Evolutionary conservation across 192 early-diverging fungal genomes (phyloP), one percentile per base, ranked within the genome.

Genomic region (Rhizoclosmatium globosum): DNA sequence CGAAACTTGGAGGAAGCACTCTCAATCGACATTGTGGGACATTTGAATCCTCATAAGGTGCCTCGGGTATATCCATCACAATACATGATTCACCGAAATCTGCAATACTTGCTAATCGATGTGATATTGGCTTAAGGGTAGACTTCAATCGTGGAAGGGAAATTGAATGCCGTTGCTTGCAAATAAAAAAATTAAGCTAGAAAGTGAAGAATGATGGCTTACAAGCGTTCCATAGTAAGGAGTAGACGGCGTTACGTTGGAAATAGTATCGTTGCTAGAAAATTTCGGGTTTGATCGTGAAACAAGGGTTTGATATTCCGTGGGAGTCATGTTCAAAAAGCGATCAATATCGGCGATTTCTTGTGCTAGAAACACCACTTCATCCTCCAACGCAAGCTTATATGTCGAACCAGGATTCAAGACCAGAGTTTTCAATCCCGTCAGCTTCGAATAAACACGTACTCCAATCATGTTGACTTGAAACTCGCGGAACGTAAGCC

Each of bases 361-460:
- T 70, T 90, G 87, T 0, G 89, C 87, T 46, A 92, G 85, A 47
- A 85, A 89, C 2, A 92, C 77, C 23, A 86, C 81, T 9, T 89
- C 81, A 64, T 93, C 92, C 46, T 62, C 47, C 1, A 66, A 42
- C 13, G 71, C 79, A 2, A 93, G 69, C 17, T 68, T 56, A 74
- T 91, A 91, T 2, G 83, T 74, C 69, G 85, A 71, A 17, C 89
- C 88, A 3, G 93, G 93, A 53, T 94, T 94, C 45, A 79, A 43
- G 17, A 79, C 19, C 15, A 79, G 41, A 11, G 42, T 67, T 44
- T 11, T 42, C 1, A 39, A n/a, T 23, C 59, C 39, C 2, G 3
- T 79, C 60, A 15, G 45, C 1, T 3, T 13, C 3, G n/a, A 46
- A 47, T 58, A 61, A 42, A 78, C 23, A 15, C 68, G 68, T 2